A percentile compares a stretch with the other conserved stretches of the same genome.
These are phyloP conservation scores for Hypoxylon intermedium DNA, from an alignment of 495 filamentous ascomycete genomes.

Conservation along the genomic window DNA sequence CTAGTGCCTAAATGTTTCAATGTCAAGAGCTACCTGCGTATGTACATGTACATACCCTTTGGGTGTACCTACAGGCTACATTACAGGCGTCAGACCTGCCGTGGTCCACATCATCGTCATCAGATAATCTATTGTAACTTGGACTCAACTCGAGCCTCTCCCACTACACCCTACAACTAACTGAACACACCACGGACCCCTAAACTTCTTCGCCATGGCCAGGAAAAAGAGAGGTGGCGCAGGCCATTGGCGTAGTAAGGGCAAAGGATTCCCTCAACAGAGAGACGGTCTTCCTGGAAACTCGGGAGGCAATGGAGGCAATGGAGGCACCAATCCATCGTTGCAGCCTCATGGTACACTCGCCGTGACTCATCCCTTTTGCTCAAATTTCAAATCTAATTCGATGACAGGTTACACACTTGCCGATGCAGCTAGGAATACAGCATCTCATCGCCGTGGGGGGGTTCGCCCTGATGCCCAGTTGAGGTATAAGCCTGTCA, in stretches of 20 bases:
- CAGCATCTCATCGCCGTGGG: slow-evolving; percentile 62
- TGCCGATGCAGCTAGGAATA: slow-evolving; percentile 79
- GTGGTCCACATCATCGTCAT: slow-evolving; percentile 35
- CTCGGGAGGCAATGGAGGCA: slow-evolving; percentile 19
- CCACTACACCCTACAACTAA: slow-evolving; percentile 2
- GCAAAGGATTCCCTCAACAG: slow-evolving; percentile 16
- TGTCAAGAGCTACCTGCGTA: too few species aligned
- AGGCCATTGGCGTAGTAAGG: slow-evolving; percentile 2
- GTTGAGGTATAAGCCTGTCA: slow-evolving; percentile 62
- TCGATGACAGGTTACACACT: slow-evolving; percentile 62
- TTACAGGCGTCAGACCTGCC: too few species aligned
- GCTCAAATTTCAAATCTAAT: slow-evolving; percentile 15
- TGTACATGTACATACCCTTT: too few species aligned
- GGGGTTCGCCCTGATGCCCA: slow-evolving; percentile 48
- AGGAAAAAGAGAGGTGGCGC: slow-evolving; percentile 23
- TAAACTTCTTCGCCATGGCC: slow-evolving; percentile 10
- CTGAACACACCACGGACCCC: neutral
- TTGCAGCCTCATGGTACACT: slow-evolving; percentile 28
- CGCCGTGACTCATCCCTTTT: neutral
- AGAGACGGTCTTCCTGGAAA: slow-evolving; percentile 1
- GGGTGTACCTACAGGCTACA: too few species aligned
- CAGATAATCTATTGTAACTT: slow-evolving; percentile 1
- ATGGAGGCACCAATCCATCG: slow-evolving; percentile 18
- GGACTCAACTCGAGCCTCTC: neutral
- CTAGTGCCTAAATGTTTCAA: too few species aligned